A percentile compares a stretch with the other conserved stretches of the same genome.
These are phyloP conservation scores for Cinchona pubescens DNA, from an alignment of 257 asterid genomes.

Conservation along the genomic window DNA sequence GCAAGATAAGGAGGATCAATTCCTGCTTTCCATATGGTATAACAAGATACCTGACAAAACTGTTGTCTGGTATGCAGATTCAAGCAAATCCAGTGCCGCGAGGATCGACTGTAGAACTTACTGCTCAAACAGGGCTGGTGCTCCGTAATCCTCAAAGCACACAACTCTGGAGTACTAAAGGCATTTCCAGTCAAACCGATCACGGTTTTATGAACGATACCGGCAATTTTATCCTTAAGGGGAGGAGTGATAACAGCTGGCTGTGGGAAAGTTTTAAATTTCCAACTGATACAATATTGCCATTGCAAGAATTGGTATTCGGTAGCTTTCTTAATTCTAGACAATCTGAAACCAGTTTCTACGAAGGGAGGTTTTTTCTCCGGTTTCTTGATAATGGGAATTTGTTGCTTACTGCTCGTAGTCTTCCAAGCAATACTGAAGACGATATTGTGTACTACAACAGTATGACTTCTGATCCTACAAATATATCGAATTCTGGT, in stretches of 20 bases:
- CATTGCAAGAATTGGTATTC: constrained; percentile 20
- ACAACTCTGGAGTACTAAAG: constrained; percentile 20
- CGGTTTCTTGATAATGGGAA: constrained; percentile 30
- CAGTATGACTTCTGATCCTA: constrained; percentile 25
- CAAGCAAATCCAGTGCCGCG: constrained; percentile 29
- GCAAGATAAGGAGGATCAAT: constrained; percentile 14
- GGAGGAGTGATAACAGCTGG: constrained; percentile 14
- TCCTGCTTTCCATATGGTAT: constrained; percentile 51
- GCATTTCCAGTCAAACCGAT: constrained; percentile 18
- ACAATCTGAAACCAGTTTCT: constrained; percentile 28
- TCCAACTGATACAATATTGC: constrained; percentile 37
- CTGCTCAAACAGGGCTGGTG: constrained; percentile 29
- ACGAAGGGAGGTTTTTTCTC: constrained; percentile 51
- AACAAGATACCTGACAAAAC: constrained; percentile 41
- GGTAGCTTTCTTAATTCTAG: constrained; percentile 16
- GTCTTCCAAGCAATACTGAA: constrained; percentile 21
- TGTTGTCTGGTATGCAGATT: constrained; percentile 45
- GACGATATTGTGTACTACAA: constrained; percentile 39
- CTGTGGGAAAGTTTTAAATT: constrained; percentile 51
- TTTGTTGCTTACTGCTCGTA: constrained; percentile 31
- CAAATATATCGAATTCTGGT: constrained; percentile 30
- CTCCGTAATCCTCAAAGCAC: constrained; percentile 37
- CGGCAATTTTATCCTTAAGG: constrained; percentile 42
- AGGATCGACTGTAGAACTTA: constrained; percentile 36
- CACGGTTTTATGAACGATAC: constrained; percentile 48